Percentiles rank a stretch among this genome's conserved stretches.
Evolutionary conservation across 2,329 filamentous ascomycete genomes (phyloP).

Genomic region (Harringtonia lauricola): DNA sequence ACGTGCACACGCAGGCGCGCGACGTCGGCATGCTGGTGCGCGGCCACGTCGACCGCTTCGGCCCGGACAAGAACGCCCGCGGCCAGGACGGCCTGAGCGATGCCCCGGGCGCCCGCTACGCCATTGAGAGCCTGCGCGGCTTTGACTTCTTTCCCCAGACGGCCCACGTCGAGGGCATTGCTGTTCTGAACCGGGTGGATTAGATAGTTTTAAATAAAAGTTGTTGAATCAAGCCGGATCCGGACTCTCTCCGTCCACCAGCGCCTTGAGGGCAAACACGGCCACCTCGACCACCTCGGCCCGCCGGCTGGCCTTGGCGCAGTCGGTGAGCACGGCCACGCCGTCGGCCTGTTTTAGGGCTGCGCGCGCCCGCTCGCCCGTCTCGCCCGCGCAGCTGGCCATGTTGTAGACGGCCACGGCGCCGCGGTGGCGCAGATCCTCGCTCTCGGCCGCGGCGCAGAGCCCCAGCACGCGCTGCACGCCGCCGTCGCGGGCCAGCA

Average conservation of each 20-base stretch:
- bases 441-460: conserved; percentile 65
- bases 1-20: conserved; percentile 92
- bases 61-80: conserved; percentile 15
- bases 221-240: too few relatives aligned
- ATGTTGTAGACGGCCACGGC: conserved; percentile 68
- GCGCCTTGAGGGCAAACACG: conserved; percentile 60
- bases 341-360: conserved; percentile 53
- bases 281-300: conserved; percentile 60
- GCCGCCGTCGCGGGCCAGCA: conserved; percentile 61
- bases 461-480: conserved; percentile 69
- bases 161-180: conserved; percentile 58
- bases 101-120: conserved; percentile 45
- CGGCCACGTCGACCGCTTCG: conserved; percentile 35
- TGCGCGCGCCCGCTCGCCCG: conserved; percentile 48
- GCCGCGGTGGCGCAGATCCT: conserved; percentile 60
- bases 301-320: conserved; percentile 56
- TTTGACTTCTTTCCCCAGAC: conserved; percentile 98
- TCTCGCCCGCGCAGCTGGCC: conserved; percentile 52
- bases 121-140: conserved; percentile 80
- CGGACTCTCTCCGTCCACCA: conserved; percentile 32
- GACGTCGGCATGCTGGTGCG: conserved; percentile 83
- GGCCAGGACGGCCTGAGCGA: conserved; percentile 19
- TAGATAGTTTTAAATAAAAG: too few relatives aligned
- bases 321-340: conserved; percentile 56
- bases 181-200: conserved; percentile 49